Percentiles rank a stretch among this genome's conserved stretches.
Conservation (phyloP, 1,284 basidiomycete species). For the Sanghuangporus weigelae region DNA sequence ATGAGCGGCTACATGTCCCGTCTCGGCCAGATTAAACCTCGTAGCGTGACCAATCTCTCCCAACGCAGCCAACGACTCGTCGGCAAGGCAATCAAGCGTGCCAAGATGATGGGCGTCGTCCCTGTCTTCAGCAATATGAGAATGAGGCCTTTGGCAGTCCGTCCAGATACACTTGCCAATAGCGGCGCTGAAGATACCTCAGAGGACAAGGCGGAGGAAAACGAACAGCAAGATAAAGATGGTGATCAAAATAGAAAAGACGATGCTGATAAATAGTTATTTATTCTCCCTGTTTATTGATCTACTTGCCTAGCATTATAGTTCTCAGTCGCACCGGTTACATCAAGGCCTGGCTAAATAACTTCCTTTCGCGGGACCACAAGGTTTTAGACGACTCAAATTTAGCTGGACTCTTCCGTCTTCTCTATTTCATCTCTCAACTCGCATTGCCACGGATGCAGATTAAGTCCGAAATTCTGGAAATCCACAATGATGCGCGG, state of each 20-base stretch:
- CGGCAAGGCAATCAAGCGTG: constrained; percentile 85
- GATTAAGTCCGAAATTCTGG: neutral
- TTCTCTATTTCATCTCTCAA: neutral
- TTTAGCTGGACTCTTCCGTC: neutral
- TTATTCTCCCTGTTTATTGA: too few relatives aligned
- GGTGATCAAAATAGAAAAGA: too few relatives aligned
- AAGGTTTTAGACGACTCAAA: neutral
- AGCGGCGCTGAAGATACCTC: too few relatives aligned
- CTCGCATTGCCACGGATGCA: neutral
- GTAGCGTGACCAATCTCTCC: constrained; percentile 73
- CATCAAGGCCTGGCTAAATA: too few relatives aligned
- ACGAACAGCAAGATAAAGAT: too few relatives aligned
- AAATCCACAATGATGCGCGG: neutral
- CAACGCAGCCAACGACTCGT: constrained; percentile 77
- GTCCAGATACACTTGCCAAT: neutral
- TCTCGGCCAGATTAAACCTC: constrained; percentile 80
- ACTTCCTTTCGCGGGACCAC: neutral
- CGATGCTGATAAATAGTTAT: too few relatives aligned
- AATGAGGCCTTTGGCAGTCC: neutral
- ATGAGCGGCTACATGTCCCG: constrained; percentile 67
- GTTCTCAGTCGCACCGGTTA: neutral
- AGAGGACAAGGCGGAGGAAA: too few relatives aligned
- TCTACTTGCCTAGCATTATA: too few relatives aligned
- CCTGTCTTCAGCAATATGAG: constrained; percentile 53
- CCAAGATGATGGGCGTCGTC: constrained; percentile 90